Percentiles rank a stretch among this genome's conserved stretches.
Evolutionary conservation across 2,329 filamentous ascomycete species (phyloP).

Genomic region (Sarocladium oryzae): DNA sequence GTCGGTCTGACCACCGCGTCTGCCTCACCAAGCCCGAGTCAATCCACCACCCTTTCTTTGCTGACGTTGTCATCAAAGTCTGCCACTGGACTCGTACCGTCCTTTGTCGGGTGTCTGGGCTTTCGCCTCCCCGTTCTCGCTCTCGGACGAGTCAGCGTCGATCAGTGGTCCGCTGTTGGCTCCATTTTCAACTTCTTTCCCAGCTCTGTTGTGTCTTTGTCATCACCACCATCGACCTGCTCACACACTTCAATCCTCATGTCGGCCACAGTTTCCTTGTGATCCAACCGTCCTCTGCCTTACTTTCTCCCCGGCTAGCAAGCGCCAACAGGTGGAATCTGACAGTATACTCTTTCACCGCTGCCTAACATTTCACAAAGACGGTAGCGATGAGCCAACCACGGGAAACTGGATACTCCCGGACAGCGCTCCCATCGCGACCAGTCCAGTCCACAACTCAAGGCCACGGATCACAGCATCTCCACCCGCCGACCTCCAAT

Average conservation of each 20-base stretch:
- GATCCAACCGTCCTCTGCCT: neutral
- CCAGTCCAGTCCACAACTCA: conserved; percentile 27
- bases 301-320: neutral
- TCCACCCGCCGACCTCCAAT: neutral
- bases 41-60: neutral
- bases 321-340: no score
- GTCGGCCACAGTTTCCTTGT: neutral
- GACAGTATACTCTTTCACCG: neutral
- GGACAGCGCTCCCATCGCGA: conserved; percentile 32
- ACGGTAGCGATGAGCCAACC: conserved; percentile 18
- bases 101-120: neutral
- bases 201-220: neutral
- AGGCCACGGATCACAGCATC: conserved; percentile 13
- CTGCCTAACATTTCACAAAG: neutral
- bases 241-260: neutral
- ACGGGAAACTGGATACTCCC: conserved; percentile 23
- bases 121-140: neutral
- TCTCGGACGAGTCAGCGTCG: neutral
- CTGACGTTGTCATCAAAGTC: neutral
- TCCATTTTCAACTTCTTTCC: conserved; percentile 4
- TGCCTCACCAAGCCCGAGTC: conserved; percentile 4
- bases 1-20: conserved; percentile 5
- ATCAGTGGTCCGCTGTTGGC: neutral
- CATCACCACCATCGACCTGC: neutral
- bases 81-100: neutral